Evolutionary conservation across 108 stramenopile genomes (phyloP).

Genomic region (Mayamaea pseudoterrestris): DNA sequence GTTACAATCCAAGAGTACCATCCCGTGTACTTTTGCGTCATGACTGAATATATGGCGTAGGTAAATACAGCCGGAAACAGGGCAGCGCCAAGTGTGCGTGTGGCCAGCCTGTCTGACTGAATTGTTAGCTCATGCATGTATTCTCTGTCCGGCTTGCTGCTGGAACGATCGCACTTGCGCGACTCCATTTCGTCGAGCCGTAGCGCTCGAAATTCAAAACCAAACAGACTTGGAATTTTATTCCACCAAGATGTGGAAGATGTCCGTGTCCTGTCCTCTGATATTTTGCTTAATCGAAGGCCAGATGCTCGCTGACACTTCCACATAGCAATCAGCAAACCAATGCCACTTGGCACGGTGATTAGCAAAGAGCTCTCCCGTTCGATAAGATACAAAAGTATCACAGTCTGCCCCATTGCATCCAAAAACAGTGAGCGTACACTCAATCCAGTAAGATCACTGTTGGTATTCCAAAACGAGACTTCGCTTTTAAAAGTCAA

Average conservation of each 20-base stretch:
- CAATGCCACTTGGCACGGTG: conserved; percentile 68
- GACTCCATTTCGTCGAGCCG: conserved; percentile 25
- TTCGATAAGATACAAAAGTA: conserved; percentile 82
- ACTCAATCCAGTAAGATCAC: conserved; percentile 74
- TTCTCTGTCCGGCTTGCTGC: conserved; percentile 3
- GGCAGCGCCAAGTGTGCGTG: conserved; percentile 40
- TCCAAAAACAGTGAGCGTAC: conserved; percentile 79
- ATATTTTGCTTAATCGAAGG: conserved; percentile 36
- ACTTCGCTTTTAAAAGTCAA: conserved; percentile 90
- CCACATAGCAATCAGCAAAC: conserved; percentile 73
- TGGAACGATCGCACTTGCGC: conserved; percentile 1
- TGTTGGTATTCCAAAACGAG: conserved; percentile 85
- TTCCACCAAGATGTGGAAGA: conserved; percentile 34
- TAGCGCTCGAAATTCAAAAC: conserved; percentile 59
- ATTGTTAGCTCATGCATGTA: conserved; percentile 61
- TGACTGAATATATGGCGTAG: conserved; percentile 61
- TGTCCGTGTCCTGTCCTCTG: conserved; percentile 3
- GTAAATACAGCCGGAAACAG: conserved; percentile 66
- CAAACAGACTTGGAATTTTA: conserved; percentile 40
- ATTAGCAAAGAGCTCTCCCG: conserved; percentile 79
- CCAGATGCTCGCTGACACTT: conserved; percentile 71
- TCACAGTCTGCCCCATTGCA: conserved; percentile 79
- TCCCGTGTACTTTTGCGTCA: conserved; percentile 53
- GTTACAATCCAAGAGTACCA: conserved; percentile 91
- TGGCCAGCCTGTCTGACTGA: conserved; percentile 79